Evolutionary conservation across 306 rosid genomes (phyloP).

Genomic region (Albizia julibrissin): DNA sequence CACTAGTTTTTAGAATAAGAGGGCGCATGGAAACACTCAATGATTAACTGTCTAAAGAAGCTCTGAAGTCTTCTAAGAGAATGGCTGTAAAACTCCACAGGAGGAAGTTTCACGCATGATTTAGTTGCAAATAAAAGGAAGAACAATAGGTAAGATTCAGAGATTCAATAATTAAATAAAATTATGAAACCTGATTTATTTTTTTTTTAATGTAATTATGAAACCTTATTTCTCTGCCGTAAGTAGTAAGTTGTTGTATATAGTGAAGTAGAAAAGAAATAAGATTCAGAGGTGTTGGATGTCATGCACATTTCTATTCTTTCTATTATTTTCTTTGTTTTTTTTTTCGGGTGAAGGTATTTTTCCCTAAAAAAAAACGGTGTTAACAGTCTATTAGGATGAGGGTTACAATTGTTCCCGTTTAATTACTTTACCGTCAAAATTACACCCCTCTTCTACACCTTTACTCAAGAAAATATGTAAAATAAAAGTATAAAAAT

Average conservation of each 20-base stretch:
- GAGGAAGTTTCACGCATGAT: not conserved
- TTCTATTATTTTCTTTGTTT: not conserved
- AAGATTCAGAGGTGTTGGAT: not conserved
- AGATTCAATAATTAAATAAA: not conserved
- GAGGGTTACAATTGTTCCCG: too few species aligned
- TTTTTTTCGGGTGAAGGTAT: too few species aligned
- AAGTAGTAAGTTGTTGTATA: not conserved
- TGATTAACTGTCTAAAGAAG: too few species aligned
- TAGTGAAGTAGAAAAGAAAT: not conserved
- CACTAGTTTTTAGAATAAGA: not conserved
- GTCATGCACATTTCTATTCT: not conserved
- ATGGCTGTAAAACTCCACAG: too few species aligned
- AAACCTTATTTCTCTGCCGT: not conserved
- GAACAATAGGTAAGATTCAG: not conserved
- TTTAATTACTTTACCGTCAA: too few species aligned
- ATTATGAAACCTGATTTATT: not conserved
- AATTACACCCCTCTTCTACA: fast-evolving
- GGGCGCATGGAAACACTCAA: too few species aligned
- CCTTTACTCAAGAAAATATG: too few species aligned
- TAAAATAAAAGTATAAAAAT: too few species aligned
- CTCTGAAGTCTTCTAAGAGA: too few species aligned
- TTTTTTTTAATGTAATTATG: not conserved
- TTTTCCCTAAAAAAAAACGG: too few species aligned
- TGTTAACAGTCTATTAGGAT: too few species aligned
- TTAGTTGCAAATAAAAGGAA: not conserved